Conservation (phyloP, 2,329 filamentous ascomycete species). For the Daldinia eschscholtzii region DNA sequence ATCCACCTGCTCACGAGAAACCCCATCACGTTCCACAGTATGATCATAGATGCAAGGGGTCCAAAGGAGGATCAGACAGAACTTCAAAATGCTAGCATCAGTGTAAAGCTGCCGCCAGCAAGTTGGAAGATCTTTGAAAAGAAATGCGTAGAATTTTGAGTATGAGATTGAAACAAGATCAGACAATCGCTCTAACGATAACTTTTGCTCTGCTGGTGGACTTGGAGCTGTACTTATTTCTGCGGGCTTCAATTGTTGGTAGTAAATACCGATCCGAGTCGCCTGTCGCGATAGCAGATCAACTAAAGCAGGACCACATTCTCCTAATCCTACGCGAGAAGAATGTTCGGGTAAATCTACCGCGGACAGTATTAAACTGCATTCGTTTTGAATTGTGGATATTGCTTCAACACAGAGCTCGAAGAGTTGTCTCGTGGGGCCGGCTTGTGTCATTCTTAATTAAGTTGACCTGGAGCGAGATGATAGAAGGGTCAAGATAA, state of each 20-base stretch:
- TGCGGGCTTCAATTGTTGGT: constrained; percentile 17
- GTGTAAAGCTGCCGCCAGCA: constrained; percentile 80
- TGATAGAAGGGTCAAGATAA: not conserved
- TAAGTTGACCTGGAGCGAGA: not conserved
- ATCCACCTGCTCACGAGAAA: constrained; percentile 30
- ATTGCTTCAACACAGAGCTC: constrained; percentile 44
- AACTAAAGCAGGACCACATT: constrained; percentile 47
- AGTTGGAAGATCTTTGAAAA: constrained; percentile 73
- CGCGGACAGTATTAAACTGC: constrained; percentile 37
- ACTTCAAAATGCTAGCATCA: constrained; percentile 75
- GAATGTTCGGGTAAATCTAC: constrained; percentile 11
- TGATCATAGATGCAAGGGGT: constrained; percentile 29
- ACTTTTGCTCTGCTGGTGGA: constrained; percentile 29
- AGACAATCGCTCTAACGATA: constrained; percentile 61
- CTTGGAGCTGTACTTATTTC: not conserved
- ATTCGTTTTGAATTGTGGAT: constrained; percentile 44
- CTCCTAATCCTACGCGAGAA: constrained; percentile 44
- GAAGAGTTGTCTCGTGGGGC: constrained; percentile 35
- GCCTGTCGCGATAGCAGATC: constrained; percentile 49
- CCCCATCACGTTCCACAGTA: constrained; percentile 14
- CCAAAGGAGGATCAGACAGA: constrained; percentile 55
- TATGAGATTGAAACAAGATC: constrained; percentile 71
- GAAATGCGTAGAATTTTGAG: constrained; percentile 76
- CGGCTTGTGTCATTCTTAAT: constrained; percentile 21
- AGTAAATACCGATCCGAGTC: constrained; percentile 26